Conservation (phyloP, 176 grass and related monocot species). For the Oryza longistaminata region DNA sequence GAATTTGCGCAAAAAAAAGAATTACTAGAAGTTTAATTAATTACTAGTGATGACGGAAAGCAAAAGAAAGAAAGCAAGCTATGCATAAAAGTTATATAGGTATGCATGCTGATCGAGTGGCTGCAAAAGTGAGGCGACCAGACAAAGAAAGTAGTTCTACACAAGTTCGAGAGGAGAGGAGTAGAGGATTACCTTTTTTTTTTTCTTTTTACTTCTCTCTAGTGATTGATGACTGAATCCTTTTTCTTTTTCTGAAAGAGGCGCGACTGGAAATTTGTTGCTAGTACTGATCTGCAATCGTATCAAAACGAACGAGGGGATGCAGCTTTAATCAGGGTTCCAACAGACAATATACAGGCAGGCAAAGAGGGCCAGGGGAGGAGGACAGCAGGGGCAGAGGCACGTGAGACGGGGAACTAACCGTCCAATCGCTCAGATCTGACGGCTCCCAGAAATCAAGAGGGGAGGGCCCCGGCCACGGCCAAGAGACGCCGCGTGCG, state of each 20-base stretch:
- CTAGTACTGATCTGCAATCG: conserved; percentile 9
- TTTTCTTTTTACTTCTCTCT: background rate
- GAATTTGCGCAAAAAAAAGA: background rate
- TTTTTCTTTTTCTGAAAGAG: background rate
- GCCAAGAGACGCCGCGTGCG: background rate
- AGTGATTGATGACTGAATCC: background rate
- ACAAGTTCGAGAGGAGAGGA: background rate
- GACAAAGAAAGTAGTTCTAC: background rate
- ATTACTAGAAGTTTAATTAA: background rate
- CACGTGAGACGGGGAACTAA: conserved; percentile 47
- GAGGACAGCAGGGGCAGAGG: conserved; percentile 27
- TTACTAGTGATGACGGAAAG: background rate
- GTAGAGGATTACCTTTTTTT: background rate
- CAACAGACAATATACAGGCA: background rate
- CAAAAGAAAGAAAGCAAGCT: conserved; percentile 25
- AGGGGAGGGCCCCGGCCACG: background rate
- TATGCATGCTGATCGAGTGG: background rate
- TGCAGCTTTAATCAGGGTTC: conserved; percentile 42
- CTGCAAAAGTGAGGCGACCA: background rate
- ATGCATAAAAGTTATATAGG: conserved; percentile 1
- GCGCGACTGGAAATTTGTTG: background rate
- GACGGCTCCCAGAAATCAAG: conserved; percentile 43
- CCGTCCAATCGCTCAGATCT: conserved; percentile 48
- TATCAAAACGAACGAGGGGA: conserved; percentile 4
- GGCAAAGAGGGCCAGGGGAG: background rate